Percentiles rank a stretch among this genome's conserved stretches.
Conservation (phyloP, 2,329 filamentous ascomycete species). For the Phoma herbarum region DNA sequence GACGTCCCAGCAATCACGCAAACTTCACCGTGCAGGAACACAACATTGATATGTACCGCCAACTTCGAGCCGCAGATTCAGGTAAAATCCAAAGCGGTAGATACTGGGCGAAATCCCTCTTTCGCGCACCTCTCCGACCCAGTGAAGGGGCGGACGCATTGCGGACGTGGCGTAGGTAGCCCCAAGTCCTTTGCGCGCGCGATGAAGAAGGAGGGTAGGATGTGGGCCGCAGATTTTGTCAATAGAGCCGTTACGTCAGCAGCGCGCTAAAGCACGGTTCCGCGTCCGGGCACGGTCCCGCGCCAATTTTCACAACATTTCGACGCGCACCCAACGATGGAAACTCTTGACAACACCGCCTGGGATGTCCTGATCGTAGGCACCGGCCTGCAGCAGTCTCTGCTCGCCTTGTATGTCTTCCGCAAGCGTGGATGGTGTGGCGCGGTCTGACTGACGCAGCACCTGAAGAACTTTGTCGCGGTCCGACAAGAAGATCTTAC, state of each 20-base stretch:
- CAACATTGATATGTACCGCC: constrained; percentile 53
- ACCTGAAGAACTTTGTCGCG: constrained; percentile 83
- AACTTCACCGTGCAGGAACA: neutral
- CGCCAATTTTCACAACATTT: constrained; percentile 27
- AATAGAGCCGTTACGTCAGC: constrained; percentile 36
- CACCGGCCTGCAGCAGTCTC: constrained; percentile 62
- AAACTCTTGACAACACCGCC: constrained; percentile 59
- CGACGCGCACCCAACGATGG: constrained; percentile 48
- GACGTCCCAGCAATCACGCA: neutral
- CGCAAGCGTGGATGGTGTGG: constrained; percentile 25
- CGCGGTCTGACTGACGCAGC: constrained; percentile 77
- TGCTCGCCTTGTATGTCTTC: constrained; percentile 62
- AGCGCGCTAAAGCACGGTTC: constrained; percentile 30
- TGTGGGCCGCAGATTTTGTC: constrained; percentile 36
- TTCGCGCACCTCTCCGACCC: constrained; percentile 52
- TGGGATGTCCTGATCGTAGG: constrained; percentile 64
- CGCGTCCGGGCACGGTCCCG: neutral
- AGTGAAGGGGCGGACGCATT: constrained; percentile 56
- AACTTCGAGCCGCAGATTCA: constrained; percentile 62
- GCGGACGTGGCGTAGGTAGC: constrained; percentile 46
- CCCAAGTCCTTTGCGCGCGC: constrained; percentile 49
- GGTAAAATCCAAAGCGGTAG: constrained; percentile 60
- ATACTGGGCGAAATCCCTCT: constrained; percentile 60
- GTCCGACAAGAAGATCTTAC: constrained; percentile 88
- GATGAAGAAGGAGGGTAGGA: constrained; percentile 29